A percentile compares a stretch with the other conserved stretches of the same genome.
Conservation (phyloP, 371 early-diverging fungal genomes). For the Apophysomyces variabilis region DNA sequence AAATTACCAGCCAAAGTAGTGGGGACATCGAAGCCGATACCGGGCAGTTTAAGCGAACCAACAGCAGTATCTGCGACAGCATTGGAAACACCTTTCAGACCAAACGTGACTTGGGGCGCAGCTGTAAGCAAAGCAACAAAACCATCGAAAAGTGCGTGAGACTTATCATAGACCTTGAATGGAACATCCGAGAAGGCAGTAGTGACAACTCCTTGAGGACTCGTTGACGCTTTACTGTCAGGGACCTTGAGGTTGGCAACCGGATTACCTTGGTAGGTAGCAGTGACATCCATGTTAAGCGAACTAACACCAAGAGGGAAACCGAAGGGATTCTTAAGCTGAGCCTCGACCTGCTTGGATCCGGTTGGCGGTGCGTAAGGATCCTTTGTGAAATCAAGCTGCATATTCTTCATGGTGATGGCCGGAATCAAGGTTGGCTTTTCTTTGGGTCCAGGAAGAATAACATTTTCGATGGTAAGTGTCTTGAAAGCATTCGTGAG, state of each 20-base stretch:
- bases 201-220: slow-evolving; percentile 39
- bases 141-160: slow-evolving; percentile 38
- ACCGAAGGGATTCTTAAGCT: slow-evolving; percentile 54
- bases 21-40: slow-evolving; percentile 46
- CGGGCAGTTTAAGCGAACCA: slow-evolving; percentile 49
- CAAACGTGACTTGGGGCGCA: slow-evolving; percentile 41
- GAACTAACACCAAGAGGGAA: slow-evolving; percentile 56
- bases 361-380: slow-evolving; percentile 51
- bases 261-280: slow-evolving; percentile 29
- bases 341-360: slow-evolving; percentile 50
- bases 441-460: slow-evolving; percentile 47
- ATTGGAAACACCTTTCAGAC: slow-evolving; percentile 49
- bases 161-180: slow-evolving; percentile 36
- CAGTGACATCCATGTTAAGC: slow-evolving; percentile 49
- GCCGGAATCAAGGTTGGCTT: slow-evolving; percentile 49
- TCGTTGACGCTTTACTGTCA: slow-evolving; percentile 45
- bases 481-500: slow-evolving; percentile 57
- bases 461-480: slow-evolving; percentile 51
- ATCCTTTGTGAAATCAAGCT: slow-evolving; percentile 55
- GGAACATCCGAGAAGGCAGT: slow-evolving; percentile 44
- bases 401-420: slow-evolving; percentile 52
- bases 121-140: slow-evolving; percentile 51
- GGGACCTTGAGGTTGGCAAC: slow-evolving; percentile 55
- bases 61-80: slow-evolving; percentile 53
- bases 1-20: slow-evolving; percentile 51